Evolutionary conservation across 495 filamentous ascomycete genomes (phyloP), one percentile per base, ranked within the genome.

Genomic region (Xylaria nigripes): DNA sequence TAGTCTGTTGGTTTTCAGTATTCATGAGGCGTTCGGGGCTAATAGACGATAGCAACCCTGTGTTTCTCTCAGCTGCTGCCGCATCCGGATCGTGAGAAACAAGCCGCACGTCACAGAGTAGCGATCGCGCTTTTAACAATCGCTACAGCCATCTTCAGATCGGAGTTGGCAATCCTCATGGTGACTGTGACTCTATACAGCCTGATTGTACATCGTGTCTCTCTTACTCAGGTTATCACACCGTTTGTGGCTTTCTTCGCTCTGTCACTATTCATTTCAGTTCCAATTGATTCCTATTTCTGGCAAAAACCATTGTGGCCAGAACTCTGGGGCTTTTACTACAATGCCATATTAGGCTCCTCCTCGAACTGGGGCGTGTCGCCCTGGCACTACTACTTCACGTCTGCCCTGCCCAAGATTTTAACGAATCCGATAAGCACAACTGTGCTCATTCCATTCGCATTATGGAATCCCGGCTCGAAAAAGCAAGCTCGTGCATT

Each of bases 241-340:
- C 78, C 86, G n/a, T 89, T 93, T 16, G 18, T 85, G n/a, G 54
- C 74, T 6, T 85, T 89, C 27, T 77, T 83, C 21, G 6, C 73
- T 9, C 54, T 84, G 38, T 84, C 86, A 13, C 75, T 96, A 1
- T 29, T 70, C 9, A 61, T 79, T 24, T 89, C 90, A 2, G 70
- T 96, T 22, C 70, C 81, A 5, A 68, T 95, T 42, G 93, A 99
- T 74, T 88, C 86, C 15, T 88, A 86, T 70, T 95, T 97, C 73
- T 99, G 92, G 94, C 89, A 90, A 55, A 77, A 70, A 29, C 82
- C 85, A 0, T 65, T 95, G 15, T 99, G 94, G 94, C 90, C 93
- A 1, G 93, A 99, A 63, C 78, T 94, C 40, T 80, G 80, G 50
- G 89, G 82, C 5, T 97, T 99, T 76, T 83, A 84, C 61, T 99